These are phyloP conservation scores for Spencermartinsiella ligniputridi DNA, from an alignment of 1,139 yeast species.

Conservation along the genomic window DNA sequence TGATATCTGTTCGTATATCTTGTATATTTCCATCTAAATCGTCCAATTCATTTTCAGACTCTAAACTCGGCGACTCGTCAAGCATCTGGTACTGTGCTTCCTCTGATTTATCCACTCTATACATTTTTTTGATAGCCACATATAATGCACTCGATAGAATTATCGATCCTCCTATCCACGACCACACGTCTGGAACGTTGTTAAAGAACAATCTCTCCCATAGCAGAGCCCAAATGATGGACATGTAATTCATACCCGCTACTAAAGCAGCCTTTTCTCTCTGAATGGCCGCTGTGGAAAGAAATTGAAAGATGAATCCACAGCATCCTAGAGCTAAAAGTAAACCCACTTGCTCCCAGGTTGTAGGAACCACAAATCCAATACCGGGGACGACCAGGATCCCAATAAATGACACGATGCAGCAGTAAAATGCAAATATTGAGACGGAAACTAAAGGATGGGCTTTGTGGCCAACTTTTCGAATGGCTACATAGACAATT, in stretches of 20 bases:
- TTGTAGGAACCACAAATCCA: slow-evolving; percentile 55
- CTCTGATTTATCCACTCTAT: neutral
- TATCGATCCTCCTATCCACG: slow-evolving; percentile 62
- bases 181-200: slow-evolving; percentile 65
- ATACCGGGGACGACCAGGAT: slow-evolving; percentile 56
- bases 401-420: slow-evolving; percentile 51
- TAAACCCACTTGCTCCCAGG: slow-evolving; percentile 58
- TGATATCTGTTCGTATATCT: no score
- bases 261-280: slow-evolving; percentile 77
- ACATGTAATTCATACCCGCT: slow-evolving; percentile 68
- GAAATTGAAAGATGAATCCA: slow-evolving; percentile 78
- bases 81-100: slow-evolving; percentile 2
- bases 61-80: neutral
- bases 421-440: slow-evolving; percentile 62
- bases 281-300: slow-evolving; percentile 79
- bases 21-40: no score
- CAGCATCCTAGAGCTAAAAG: slow-evolving; percentile 61
- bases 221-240: slow-evolving; percentile 71
- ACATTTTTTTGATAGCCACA: slow-evolving; percentile 37
- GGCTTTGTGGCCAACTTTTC: slow-evolving; percentile 71
- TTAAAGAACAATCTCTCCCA: slow-evolving; percentile 73
- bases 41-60: neutral
- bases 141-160: slow-evolving; percentile 64
- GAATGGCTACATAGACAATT: slow-evolving; percentile 62
- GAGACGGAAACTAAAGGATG: slow-evolving; percentile 79